Conservation (phyloP, 257 asterid species). For the Schizonepeta tenuifolia region DNA sequence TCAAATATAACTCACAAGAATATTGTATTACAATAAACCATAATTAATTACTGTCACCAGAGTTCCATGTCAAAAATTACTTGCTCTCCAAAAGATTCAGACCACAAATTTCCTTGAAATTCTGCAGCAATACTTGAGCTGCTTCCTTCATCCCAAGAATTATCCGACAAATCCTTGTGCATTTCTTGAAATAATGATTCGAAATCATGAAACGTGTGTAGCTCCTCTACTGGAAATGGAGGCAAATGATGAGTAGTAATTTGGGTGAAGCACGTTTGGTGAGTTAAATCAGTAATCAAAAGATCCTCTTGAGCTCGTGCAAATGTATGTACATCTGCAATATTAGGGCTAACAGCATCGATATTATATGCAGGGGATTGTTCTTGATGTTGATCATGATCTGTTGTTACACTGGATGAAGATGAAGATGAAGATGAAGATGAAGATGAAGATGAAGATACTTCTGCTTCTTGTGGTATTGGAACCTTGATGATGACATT, state of each 20-base stretch:
- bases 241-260: neutral
- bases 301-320: neutral
- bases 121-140: neutral
- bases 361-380: too few species aligned
- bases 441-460: neutral
- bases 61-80: neutral
- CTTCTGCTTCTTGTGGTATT: neutral
- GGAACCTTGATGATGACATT: neutral
- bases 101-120: neutral
- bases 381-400: conserved; percentile 3
- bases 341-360: neutral
- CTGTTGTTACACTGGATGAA: neutral
- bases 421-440: neutral
- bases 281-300: neutral
- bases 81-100: neutral
- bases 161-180: neutral
- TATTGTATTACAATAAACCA: neutral
- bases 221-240: neutral
- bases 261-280: neutral
- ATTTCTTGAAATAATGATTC: neutral
- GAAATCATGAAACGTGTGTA: neutral
- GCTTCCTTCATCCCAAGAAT: neutral
- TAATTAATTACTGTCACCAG: neutral
- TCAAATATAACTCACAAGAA: neutral
- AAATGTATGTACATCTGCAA: neutral